Conservation (phyloP, 768 basidiomycete species). For the Symmetrospora coprosmae region DNA sequence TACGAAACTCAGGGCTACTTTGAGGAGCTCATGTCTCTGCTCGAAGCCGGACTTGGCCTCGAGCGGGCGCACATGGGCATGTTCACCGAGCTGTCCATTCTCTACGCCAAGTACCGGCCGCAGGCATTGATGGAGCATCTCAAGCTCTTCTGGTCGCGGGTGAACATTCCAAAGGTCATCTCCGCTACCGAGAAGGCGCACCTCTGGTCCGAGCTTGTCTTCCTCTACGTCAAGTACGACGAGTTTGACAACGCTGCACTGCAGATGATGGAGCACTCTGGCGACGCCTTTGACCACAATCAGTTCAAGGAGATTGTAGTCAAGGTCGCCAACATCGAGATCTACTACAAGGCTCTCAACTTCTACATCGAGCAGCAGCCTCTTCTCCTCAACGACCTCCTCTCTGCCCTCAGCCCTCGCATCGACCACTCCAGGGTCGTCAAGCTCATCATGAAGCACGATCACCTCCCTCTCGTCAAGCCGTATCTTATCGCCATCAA, state of each 20-base stretch:
- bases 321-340: constrained; percentile 92
- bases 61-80: constrained; percentile 93
- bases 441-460: constrained; percentile 76
- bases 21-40: constrained; percentile 74
- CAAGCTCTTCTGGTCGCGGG: constrained; percentile 60
- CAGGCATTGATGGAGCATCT: constrained; percentile 71
- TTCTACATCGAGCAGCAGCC: constrained; percentile 94
- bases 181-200: constrained; percentile 90
- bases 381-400: constrained; percentile 75
- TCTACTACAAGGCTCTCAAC: constrained; percentile 87
- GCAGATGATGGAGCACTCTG: constrained; percentile 95
- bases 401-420: constrained; percentile 80
- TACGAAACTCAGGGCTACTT: constrained; percentile 89
- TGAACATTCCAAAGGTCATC: constrained; percentile 93
- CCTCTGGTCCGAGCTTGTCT: constrained; percentile 95
- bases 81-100: constrained; percentile 16
- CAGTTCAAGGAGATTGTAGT: constrained; percentile 98
- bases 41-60: constrained; percentile 89
- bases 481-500: constrained; percentile 95
- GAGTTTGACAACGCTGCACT: constrained; percentile 96
- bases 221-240: constrained; percentile 96
- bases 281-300: constrained; percentile 99
- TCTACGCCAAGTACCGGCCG: constrained; percentile 28
- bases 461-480: constrained; percentile 83
- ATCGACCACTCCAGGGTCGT: constrained; percentile 93